Conservation (phyloP, 2,329 filamentous ascomycete species). For the Colletotrichum acutatum region DNA sequence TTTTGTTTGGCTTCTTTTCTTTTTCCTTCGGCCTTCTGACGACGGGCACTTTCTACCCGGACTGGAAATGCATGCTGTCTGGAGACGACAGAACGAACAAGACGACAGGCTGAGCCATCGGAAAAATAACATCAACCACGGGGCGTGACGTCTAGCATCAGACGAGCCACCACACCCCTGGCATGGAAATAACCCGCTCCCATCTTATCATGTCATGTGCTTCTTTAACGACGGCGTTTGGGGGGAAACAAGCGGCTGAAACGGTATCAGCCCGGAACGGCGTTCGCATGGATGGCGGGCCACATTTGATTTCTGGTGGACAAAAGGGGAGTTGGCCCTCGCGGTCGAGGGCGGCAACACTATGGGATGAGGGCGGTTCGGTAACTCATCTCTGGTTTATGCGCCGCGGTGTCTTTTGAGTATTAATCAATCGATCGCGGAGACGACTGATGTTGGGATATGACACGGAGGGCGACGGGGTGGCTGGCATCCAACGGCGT, state of each 20-base stretch:
- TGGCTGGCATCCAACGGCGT: constrained; percentile 35
- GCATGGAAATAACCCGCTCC: constrained; percentile 24
- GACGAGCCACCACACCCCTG: constrained; percentile 5
- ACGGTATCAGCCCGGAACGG: constrained; percentile 31
- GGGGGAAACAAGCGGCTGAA: constrained; percentile 31
- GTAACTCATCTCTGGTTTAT: constrained; percentile 33
- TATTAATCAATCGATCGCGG: constrained; percentile 35
- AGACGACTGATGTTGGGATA: constrained; percentile 36
- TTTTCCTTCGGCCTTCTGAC: constrained; percentile 33
- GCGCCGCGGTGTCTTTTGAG: constrained; percentile 35
- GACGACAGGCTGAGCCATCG: constrained; percentile 17
- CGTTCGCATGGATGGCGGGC: constrained; percentile 34
- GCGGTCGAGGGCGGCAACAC: constrained; percentile 16
- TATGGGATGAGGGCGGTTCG: constrained; percentile 11
- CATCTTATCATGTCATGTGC: constrained; percentile 32
- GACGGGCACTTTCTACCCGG: constrained; percentile 26
- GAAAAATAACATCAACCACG: constrained; percentile 19
- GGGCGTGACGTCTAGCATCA: constrained; percentile 2
- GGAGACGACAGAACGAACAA: constrained; percentile 26
- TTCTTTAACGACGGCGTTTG: constrained; percentile 34
- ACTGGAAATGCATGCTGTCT: constrained; percentile 29
- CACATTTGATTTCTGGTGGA: constrained; percentile 29
- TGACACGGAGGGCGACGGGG: constrained; percentile 29
- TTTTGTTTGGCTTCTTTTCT: constrained; percentile 36
- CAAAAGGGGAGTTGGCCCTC: constrained; percentile 30